Conservation (phyloP, 148 eudicot species). For the Chenopodium suecicum region DNA sequence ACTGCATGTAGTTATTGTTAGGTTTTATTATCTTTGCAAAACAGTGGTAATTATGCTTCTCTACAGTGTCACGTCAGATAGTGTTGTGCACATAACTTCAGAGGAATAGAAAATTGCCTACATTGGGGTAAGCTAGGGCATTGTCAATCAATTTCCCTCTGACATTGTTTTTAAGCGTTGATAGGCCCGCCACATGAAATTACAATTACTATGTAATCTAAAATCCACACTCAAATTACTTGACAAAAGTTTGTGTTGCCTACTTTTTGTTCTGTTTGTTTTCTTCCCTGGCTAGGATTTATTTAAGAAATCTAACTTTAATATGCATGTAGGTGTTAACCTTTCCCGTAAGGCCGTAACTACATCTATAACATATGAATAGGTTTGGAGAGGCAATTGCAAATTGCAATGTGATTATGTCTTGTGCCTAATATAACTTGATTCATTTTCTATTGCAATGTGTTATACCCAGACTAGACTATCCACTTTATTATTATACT, state of each 20-base stretch:
- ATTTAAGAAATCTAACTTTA: neutral
- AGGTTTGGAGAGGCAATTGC: too few species aligned
- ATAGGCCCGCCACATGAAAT: neutral
- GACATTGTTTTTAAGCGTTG: neutral
- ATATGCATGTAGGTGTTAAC: too few species aligned
- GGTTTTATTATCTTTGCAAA: neutral
- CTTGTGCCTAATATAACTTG: too few species aligned
- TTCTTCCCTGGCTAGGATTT: neutral
- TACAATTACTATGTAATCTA: neutral
- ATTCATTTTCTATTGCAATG: too few species aligned
- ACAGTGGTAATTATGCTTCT: neutral
- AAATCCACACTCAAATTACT: neutral
- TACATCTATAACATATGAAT: too few species aligned
- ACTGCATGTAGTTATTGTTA: neutral
- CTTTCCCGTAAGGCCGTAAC: too few species aligned
- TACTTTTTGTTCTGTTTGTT: neutral
- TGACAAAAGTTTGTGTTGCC: neutral
- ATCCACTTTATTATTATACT: too few species aligned
- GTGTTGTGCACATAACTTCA: neutral
- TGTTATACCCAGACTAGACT: too few species aligned
- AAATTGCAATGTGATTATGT: too few species aligned
- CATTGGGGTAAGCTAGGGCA: neutral
- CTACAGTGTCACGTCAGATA: neutral
- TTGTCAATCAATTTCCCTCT: neutral
- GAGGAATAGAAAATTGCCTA: neutral